Percentiles rank a stretch among this genome's conserved stretches.
phyloP scores from a whole-genome alignment of 148 eudicot genomes.

The Suaeda aralocaspica region DNA sequence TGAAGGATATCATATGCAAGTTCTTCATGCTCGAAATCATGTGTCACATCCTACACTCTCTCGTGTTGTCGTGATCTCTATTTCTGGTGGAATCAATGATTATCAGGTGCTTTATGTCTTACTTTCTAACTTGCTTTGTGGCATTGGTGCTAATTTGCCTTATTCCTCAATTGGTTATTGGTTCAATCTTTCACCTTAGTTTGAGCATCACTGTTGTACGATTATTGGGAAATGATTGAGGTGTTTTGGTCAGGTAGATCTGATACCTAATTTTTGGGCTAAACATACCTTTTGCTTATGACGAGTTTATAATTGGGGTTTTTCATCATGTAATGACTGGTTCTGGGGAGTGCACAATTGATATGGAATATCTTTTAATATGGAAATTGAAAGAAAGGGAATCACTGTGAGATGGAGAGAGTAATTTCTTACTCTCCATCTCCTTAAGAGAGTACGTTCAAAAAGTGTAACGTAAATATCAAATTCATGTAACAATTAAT shows the following conservation, averaged over 20 bases:
- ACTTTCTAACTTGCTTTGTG: not conserved
- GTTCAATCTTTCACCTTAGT: not conserved
- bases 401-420: too few species aligned
- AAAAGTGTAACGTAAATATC: not conserved
- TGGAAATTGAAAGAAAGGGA: not conserved
- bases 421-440: too few species aligned
- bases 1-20: conserved; percentile 68
- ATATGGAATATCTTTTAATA: not conserved
- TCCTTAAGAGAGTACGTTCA: not conserved
- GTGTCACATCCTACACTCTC: conserved; percentile 57
- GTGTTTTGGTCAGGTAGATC: not conserved
- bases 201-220: not conserved
- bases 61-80: conserved; percentile 70
- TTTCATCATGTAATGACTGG: not conserved
- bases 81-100: conserved; percentile 89
- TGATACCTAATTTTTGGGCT: too few species aligned
- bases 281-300: not conserved
- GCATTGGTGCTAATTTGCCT: not conserved
- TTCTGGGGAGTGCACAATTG: too few species aligned
- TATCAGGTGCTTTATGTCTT: conserved; percentile 57
- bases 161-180: not conserved
- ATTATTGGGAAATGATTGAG: not conserved
- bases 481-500: not conserved
- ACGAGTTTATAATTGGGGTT: not conserved
- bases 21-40: conserved; percentile 44